These are phyloP conservation scores for Macrocybe sp. DNA, from an alignment of 1,284 basidiomycete genomes.

Conservation along the genomic window DNA sequence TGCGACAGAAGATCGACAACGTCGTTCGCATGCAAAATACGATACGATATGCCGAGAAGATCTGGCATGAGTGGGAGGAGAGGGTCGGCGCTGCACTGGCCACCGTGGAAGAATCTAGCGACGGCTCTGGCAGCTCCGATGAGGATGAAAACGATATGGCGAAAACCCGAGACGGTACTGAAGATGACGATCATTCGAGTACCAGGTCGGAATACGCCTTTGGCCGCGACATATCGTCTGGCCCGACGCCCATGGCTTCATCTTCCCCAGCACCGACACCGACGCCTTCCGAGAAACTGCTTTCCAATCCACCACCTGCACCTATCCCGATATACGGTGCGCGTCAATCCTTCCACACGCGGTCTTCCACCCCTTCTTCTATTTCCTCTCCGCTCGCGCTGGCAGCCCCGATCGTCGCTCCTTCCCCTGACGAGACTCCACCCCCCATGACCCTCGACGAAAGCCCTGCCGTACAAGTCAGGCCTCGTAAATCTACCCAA, in stretches of 20 bases:
- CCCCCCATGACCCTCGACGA: conserved; percentile 21
- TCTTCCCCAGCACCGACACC: conserved; percentile 48
- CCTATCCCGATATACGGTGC: conserved; percentile 29
- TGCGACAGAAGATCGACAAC: conserved; percentile 92
- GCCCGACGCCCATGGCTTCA: conserved; percentile 66
- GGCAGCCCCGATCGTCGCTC: conserved; percentile 74
- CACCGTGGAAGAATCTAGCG: conserved; percentile 49
- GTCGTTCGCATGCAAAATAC: conserved; percentile 98
- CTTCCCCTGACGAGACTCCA: conserved; percentile 51
- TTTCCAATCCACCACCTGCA: conserved; percentile 22
- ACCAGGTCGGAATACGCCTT: conserved; percentile 64
- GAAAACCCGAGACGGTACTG: conserved; percentile 21
- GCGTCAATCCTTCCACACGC: conserved; percentile 58
- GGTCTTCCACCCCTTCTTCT: conserved; percentile 81
- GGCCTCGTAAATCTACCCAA: conserved; percentile 56
- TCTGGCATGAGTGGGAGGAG: conserved; percentile 96
- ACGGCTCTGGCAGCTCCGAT: conserved; percentile 36
- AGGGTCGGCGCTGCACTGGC: conserved; percentile 71
- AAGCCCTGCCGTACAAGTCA: conserved; percentile 32
- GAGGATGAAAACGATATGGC: conserved; percentile 23
- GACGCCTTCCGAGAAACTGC: conserved; percentile 26
- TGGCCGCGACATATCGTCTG: conserved; percentile 40
- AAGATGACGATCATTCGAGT: conserved; percentile 51
- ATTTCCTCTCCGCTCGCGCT: conserved; percentile 78
- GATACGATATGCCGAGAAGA: conserved; percentile 95